Conservation (phyloP, 768 basidiomycete genomes). For the Tricholoma furcatifolium region DNA sequence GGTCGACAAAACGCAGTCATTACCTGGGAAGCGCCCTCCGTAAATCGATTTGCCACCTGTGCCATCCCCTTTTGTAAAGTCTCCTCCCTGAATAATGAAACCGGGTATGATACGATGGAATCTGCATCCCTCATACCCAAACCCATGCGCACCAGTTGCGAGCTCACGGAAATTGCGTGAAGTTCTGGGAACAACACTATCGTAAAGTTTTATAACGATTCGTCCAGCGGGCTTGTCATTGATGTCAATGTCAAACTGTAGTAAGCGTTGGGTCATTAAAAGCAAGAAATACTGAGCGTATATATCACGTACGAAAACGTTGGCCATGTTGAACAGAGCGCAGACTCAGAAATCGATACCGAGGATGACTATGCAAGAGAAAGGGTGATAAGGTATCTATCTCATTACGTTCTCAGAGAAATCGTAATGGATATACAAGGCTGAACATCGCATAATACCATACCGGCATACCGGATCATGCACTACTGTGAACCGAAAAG, state of each 20-base stretch:
- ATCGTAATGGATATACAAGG: conserved; percentile 9
- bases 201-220: conserved; percentile 80
- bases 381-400: background rate
- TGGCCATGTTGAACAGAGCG: conserved; percentile 9
- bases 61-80: conserved; percentile 72
- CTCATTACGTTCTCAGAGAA: conserved; percentile 3
- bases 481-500: conserved; percentile 1
- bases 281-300: background rate
- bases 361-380: background rate
- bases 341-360: background rate
- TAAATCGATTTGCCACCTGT: conserved; percentile 85
- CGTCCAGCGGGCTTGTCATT: conserved; percentile 58
- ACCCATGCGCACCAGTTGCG: conserved; percentile 60
- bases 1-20: conserved; percentile 31
- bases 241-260: conserved; percentile 66
- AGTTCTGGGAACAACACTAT: conserved; percentile 80
- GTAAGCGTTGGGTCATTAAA: background rate
- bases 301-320: conserved; percentile 16
- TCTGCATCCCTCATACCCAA: conserved; percentile 64
- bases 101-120: conserved; percentile 76
- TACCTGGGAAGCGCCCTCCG: conserved; percentile 74
- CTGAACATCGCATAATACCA: conserved; percentile 8
- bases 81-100: conserved; percentile 87
- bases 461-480: conserved; percentile 11
- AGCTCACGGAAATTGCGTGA: conserved; percentile 80